Evolutionary conservation across 495 filamentous ascomycete species (phyloP).

Genomic region (Thermothielavioides terrestris): DNA sequence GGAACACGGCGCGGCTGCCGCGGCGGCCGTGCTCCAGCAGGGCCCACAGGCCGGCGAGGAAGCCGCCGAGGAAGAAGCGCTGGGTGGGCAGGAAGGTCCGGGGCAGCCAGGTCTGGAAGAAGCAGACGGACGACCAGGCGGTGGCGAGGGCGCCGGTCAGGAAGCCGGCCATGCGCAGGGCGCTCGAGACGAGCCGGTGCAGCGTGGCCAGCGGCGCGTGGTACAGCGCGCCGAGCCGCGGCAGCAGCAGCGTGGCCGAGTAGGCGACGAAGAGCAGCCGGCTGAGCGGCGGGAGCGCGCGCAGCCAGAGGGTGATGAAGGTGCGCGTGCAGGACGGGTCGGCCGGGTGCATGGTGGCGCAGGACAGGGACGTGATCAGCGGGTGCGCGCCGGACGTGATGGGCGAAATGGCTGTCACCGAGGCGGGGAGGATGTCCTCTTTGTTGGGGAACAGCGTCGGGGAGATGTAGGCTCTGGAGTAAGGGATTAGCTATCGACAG

Average conservation of each 20-base stretch:
- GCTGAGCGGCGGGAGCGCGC: constrained; percentile 67
- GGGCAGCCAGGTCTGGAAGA: constrained; percentile 73
- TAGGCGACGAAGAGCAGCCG: constrained; percentile 67
- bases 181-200: constrained; percentile 50
- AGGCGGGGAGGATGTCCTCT: constrained; percentile 52
- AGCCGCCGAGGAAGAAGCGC: constrained; percentile 81
- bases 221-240: constrained; percentile 55
- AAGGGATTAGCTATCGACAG: neutral
- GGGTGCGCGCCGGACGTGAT: constrained; percentile 80
- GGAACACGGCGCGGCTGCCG: constrained; percentile 53
- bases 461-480: constrained; percentile 58
- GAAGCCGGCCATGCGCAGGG: constrained; percentile 63
- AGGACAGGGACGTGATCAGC: constrained; percentile 70
- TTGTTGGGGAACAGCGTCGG: constrained; percentile 76
- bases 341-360: constrained; percentile 82
- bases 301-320: constrained; percentile 73
- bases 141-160: constrained; percentile 71
- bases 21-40: constrained; percentile 49
- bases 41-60: constrained; percentile 74
- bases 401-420: constrained; percentile 61
- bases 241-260: constrained; percentile 55
- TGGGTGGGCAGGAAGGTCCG: constrained; percentile 65
- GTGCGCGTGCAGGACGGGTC: constrained; percentile 81
- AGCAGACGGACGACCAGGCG: constrained; percentile 78
- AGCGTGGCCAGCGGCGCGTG: constrained; percentile 55